Percentiles rank a stretch among this genome's conserved stretches.
Evolutionary conservation across 352 stramenopile species (phyloP).

Genomic region (Phytophthora capsici): DNA sequence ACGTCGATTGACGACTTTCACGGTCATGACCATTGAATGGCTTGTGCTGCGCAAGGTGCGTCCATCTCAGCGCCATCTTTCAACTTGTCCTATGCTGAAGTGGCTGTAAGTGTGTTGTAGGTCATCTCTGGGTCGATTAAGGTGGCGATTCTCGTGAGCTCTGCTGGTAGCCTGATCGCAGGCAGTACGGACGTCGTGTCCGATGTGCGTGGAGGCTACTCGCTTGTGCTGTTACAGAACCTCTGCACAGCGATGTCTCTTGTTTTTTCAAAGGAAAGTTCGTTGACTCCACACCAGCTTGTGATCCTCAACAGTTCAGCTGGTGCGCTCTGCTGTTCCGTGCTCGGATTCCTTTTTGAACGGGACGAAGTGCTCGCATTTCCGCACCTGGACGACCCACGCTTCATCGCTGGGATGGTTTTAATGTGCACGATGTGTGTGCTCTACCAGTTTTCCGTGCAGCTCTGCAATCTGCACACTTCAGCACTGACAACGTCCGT

Average conservation of each 20-base stretch:
- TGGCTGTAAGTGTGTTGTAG: constrained; percentile 14
- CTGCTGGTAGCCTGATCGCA: constrained; percentile 61
- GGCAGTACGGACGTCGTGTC: constrained; percentile 60
- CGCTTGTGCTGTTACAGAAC: constrained; percentile 73
- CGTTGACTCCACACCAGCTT: constrained; percentile 54
- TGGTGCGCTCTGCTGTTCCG: constrained; percentile 50
- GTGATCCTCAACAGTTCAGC: constrained; percentile 64
- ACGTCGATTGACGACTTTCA: constrained; percentile 73
- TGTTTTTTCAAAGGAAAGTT: constrained; percentile 72
- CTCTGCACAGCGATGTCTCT: constrained; percentile 67
- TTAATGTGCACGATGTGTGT: constrained; percentile 75
- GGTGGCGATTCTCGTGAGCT: constrained; percentile 68
- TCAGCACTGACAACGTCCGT: constrained; percentile 78
- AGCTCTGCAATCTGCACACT: constrained; percentile 71
- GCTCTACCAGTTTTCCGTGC: constrained; percentile 78
- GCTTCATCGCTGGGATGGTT: constrained; percentile 42
- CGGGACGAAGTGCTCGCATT: constrained; percentile 46
- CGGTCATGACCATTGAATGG: constrained; percentile 82
- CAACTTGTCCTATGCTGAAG: neutral
- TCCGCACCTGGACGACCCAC: constrained; percentile 26
- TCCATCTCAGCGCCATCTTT: neutral
- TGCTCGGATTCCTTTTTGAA: constrained; percentile 53
- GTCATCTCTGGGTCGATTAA: constrained; percentile 59
- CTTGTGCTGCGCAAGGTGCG: constrained; percentile 69
- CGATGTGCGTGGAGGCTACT: constrained; percentile 50